Conservation (phyloP, 1,284 basidiomycete genomes). For the Puccinia triticina region DNA sequence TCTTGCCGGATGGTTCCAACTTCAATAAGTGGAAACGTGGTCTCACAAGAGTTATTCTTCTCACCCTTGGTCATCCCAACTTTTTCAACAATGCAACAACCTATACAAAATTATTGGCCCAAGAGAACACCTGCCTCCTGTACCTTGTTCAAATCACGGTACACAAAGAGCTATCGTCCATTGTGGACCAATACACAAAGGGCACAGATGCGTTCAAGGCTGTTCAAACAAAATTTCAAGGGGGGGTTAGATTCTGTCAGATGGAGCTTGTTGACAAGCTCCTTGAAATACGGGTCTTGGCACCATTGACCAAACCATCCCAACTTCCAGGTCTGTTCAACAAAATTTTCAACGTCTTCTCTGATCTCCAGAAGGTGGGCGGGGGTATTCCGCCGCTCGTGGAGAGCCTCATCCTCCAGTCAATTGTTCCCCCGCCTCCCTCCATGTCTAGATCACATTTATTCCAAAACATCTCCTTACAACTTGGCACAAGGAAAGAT, state of each 20-base stretch:
- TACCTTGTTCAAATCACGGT: constrained; percentile 10
- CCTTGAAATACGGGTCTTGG: neutral
- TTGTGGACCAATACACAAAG: neutral
- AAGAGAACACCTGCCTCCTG: neutral
- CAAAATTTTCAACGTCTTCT: neutral
- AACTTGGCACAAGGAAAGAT: neutral
- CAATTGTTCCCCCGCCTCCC: neutral
- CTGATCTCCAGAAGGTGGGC: neutral
- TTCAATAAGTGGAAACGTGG: no score
- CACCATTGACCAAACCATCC: neutral
- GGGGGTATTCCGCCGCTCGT: neutral
- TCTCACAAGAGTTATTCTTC: no score
- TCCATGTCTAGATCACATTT: neutral
- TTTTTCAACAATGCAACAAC: neutral
- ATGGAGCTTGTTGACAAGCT: neutral
- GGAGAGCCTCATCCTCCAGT: neutral
- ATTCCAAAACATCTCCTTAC: constrained; percentile 8
- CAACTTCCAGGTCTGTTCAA: neutral
- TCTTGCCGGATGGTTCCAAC: no score
- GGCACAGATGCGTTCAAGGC: neutral
- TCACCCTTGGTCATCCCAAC: no score
- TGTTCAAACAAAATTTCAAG: neutral
- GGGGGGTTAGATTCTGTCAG: neutral
- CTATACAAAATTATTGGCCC: neutral
- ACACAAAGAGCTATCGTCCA: neutral